Conservation (phyloP, 805 yeast species). For the Wickerhamiella vanderwaltii region DNA sequence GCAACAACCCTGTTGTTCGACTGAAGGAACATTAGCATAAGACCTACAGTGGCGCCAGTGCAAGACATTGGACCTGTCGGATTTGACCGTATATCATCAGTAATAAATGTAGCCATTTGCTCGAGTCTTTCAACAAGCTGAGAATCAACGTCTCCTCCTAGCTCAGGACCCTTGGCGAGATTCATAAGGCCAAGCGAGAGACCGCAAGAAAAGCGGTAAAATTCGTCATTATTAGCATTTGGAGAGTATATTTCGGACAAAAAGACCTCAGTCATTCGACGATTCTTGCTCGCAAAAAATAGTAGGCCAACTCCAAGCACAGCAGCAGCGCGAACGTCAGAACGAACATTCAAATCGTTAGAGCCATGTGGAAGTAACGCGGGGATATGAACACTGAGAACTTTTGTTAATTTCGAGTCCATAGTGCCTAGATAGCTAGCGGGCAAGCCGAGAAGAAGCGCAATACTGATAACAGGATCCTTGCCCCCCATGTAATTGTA, state of each 20-base stretch:
- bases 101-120: slow-evolving; percentile 35
- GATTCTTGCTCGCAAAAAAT: slow-evolving; percentile 63
- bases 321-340: slow-evolving; percentile 83
- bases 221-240: slow-evolving; percentile 33
- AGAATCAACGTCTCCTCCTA: slow-evolving; percentile 45
- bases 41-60: slow-evolving; percentile 60
- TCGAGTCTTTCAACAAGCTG: slow-evolving; percentile 50
- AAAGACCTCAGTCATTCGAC: slow-evolving; percentile 74
- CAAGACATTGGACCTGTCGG: slow-evolving; percentile 44
- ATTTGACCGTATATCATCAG: slow-evolving; percentile 50
- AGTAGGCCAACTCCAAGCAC: slow-evolving; percentile 79
- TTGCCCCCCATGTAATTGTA: slow-evolving; percentile 88
- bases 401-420: slow-evolving; percentile 81
- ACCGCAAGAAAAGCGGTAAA: slow-evolving; percentile 80
- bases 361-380: slow-evolving; percentile 88
- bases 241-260: slow-evolving; percentile 38
- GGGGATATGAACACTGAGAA: slow-evolving; percentile 81
- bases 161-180: slow-evolving; percentile 57
- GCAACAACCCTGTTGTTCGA: slow-evolving; percentile 53
- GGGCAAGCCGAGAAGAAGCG: slow-evolving; percentile 80
- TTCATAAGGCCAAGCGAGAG: slow-evolving; percentile 76
- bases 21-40: slow-evolving; percentile 60
- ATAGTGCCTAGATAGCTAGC: slow-evolving; percentile 74
- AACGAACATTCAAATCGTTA: slow-evolving; percentile 71
- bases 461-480: slow-evolving; percentile 71